A percentile compares a stretch with the other conserved stretches of the same genome.
These are phyloP conservation scores for Nakaseomyces nivariensis DNA, from an alignment of 1,139 yeast genomes.

Conservation along the genomic window DNA sequence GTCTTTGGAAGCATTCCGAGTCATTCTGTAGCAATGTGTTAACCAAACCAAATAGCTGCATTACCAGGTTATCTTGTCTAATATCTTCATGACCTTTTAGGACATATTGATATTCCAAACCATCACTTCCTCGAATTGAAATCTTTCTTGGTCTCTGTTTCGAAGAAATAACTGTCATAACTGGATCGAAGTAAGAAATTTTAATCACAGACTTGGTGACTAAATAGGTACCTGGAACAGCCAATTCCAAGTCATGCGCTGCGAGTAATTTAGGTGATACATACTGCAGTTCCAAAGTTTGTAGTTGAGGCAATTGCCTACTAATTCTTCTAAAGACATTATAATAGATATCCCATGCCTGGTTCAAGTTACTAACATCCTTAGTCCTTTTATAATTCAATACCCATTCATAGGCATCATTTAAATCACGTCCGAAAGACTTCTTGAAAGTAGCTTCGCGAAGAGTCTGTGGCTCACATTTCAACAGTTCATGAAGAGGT, in stretches of 20 bases:
- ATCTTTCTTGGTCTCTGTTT: slow-evolving; percentile 91
- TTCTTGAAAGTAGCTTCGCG: slow-evolving; percentile 93
- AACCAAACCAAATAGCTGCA: slow-evolving; percentile 94
- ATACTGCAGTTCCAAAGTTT: slow-evolving; percentile 79
- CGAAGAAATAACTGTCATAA: slow-evolving; percentile 78
- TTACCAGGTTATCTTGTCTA: slow-evolving; percentile 92
- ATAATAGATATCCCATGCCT: slow-evolving; percentile 96
- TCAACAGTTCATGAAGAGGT: slow-evolving; percentile 76
- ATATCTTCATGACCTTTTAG: slow-evolving; percentile 97
- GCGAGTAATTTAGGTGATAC: slow-evolving; percentile 84
- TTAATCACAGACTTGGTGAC: slow-evolving; percentile 75
- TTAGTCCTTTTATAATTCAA: slow-evolving; percentile 73
- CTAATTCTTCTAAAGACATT: slow-evolving; percentile 87
- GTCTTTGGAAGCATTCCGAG: slow-evolving; percentile 93
- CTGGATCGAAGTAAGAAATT: slow-evolving; percentile 70
- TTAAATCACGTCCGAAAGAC: slow-evolving; percentile 86
- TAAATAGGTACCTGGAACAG: slow-evolving; percentile 87
- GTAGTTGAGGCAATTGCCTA: slow-evolving; percentile 79
- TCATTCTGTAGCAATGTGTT: slow-evolving; percentile 83
- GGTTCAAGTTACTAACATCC: slow-evolving; percentile 82
- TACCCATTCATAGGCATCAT: slow-evolving; percentile 92
- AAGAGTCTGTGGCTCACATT: slow-evolving; percentile 83
- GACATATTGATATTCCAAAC: slow-evolving; percentile 71
- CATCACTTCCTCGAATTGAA: slow-evolving; percentile 77
- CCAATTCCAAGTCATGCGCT: slow-evolving; percentile 73